A percentile compares a stretch with the other conserved stretches of the same genome.
phyloP scores from a whole-genome alignment of 2,329 filamentous ascomycete genomes.

The Colletotrichum sp. region DNA sequence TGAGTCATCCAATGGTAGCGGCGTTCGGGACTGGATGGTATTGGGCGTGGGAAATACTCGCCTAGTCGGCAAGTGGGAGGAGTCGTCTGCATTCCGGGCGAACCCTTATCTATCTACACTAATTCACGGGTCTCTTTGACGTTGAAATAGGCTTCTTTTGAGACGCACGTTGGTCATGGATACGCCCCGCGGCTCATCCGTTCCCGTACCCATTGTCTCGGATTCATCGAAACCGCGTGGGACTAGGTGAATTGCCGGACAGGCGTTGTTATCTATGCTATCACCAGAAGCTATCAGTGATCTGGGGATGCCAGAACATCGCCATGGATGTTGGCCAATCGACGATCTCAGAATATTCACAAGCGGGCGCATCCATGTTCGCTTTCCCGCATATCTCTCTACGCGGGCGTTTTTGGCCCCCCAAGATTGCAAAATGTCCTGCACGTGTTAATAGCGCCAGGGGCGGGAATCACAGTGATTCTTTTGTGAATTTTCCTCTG shows the following conservation, averaged over 20 bases:
- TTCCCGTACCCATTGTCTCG: background rate
- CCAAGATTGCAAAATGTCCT: background rate
- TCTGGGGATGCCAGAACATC: background rate
- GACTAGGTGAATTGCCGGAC: background rate
- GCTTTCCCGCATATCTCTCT: background rate
- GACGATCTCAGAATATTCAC: background rate
- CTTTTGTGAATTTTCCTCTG: background rate
- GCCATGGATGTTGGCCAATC: background rate
- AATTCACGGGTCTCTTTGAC: background rate
- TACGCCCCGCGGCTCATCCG: background rate
- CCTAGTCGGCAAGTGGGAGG: background rate
- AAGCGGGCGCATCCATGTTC: background rate
- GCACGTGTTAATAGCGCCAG: background rate
- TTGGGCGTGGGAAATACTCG: background rate
- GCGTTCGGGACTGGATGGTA: background rate
- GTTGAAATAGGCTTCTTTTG: constrained; percentile 14
- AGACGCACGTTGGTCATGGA: background rate
- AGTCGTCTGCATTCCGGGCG: background rate
- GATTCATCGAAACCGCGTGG: background rate
- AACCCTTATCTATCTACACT: background rate
- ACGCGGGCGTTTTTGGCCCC: background rate
- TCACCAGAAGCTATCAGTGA: background rate
- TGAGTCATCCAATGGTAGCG: constrained; percentile 11
- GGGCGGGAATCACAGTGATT: background rate
- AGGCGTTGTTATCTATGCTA: constrained; percentile 9